phyloP scores from a whole-genome alignment of 306 rosid species.

The Senna siamea region DNA sequence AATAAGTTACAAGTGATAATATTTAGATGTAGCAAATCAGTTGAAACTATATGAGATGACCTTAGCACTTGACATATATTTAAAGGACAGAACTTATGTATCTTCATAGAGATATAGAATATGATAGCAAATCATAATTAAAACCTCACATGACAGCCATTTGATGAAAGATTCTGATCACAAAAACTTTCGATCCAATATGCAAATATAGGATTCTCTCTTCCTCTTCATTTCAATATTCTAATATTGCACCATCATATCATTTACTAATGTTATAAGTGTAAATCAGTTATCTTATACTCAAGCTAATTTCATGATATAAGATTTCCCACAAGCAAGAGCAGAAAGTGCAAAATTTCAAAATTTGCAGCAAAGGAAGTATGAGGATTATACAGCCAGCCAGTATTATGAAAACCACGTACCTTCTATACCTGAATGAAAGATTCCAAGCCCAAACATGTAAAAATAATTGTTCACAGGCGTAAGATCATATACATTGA shows the following conservation, averaged over 20 bases:
- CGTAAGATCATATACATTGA: conserved; percentile 93
- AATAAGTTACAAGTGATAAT: conserved; percentile 5
- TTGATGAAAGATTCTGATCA: not conserved
- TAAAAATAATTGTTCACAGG: conserved; percentile 82
- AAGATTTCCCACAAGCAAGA: conserved; percentile 1
- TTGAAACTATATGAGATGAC: not conserved
- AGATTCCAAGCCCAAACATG: conserved; percentile 79
- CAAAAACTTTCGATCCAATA: not conserved
- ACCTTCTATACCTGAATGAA: conserved; percentile 98
- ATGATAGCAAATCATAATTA: not conserved
- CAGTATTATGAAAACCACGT: conserved; percentile 4
- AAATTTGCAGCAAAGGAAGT: not conserved
- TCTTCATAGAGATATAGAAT: not conserved
- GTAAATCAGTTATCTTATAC: not conserved
- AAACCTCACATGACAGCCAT: conserved; percentile 3
- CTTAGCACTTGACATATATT: not conserved
- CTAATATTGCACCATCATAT: conserved; percentile 7
- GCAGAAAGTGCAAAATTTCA: not conserved
- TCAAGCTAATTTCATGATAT: not conserved
- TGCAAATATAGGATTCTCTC: not conserved
- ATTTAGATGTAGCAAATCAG: not conserved
- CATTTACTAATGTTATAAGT: not conserved
- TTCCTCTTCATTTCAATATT: conserved; percentile 1
- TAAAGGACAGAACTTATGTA: not conserved
- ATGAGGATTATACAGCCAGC: not conserved